phyloP scores from a whole-genome alignment of 2,329 filamentous ascomycete species.

The Arthroderma uncinatum region DNA sequence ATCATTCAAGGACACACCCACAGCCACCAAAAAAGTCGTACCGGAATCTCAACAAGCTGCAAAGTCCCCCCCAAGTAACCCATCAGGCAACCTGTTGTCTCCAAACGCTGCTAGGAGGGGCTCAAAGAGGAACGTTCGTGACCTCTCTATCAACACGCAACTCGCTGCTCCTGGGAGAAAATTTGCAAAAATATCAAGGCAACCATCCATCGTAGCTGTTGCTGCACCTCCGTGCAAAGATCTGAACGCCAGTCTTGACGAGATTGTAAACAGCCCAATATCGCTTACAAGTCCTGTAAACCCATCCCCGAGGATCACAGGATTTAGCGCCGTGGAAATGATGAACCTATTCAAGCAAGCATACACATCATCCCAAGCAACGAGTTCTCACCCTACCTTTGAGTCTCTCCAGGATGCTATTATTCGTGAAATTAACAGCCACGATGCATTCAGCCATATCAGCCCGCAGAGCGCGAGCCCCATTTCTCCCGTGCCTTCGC shows the following conservation, averaged over 20 bases:
- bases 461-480: constrained; percentile 6
- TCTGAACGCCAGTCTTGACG: constrained; percentile 28
- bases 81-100: constrained; percentile 3
- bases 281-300: constrained; percentile 21
- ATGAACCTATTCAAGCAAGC: constrained; percentile 34
- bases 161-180: constrained; percentile 25
- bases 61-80: not conserved
- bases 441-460: constrained; percentile 30
- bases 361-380: constrained; percentile 22
- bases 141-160: constrained; percentile 33
- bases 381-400: constrained; percentile 26
- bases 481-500: constrained; percentile 1
- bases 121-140: constrained; percentile 29
- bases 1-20: not conserved
- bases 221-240: constrained; percentile 14
- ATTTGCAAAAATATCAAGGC: constrained; percentile 27
- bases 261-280: constrained; percentile 34
- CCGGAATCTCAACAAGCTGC: not conserved
- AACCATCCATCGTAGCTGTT: constrained; percentile 13
- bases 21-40: not conserved
- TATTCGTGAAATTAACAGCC: constrained; percentile 35
- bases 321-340: constrained; percentile 30
- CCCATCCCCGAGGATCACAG: constrained; percentile 18
- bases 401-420: constrained; percentile 35
- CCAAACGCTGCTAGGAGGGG: constrained; percentile 7